A percentile compares a stretch with the other conserved stretches of the same genome.
Evolutionary conservation across 148 eudicot genomes (phyloP).

Genomic region (Cornus kousa): DNA sequence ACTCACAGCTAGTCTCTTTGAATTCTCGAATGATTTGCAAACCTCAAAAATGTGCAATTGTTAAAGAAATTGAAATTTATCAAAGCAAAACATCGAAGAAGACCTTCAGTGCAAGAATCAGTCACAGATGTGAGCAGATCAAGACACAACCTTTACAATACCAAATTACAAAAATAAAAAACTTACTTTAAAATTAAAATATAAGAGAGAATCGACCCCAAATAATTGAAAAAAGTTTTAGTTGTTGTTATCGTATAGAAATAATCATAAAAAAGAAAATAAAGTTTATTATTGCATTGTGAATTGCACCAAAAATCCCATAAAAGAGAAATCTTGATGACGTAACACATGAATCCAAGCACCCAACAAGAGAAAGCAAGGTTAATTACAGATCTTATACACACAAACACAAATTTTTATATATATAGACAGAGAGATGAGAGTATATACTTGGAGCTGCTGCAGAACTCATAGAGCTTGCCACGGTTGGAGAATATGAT

Average conservation of each 20-base stretch:
- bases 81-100: neutral
- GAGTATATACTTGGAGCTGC: constrained; percentile 40
- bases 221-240: too few species aligned
- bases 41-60: too few species aligned
- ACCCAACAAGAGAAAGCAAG: neutral
- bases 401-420: too few species aligned
- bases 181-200: neutral
- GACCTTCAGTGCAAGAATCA: neutral
- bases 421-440: neutral
- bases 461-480: constrained; percentile 61
- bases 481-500: constrained; percentile 64
- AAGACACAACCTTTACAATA: neutral
- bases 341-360: neutral
- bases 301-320: neutral
- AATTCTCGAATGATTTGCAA: too few species aligned
- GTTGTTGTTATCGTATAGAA: too few species aligned
- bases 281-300: too few species aligned
- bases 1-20: too few species aligned
- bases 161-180: neutral
- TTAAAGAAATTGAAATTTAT: neutral
- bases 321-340: neutral
- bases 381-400: neutral
- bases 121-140: neutral
- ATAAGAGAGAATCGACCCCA: neutral
- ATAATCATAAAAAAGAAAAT: too few species aligned